These are phyloP conservation scores for Acacia pycnantha DNA, from an alignment of 331 rosid species.

Conservation along the genomic window DNA sequence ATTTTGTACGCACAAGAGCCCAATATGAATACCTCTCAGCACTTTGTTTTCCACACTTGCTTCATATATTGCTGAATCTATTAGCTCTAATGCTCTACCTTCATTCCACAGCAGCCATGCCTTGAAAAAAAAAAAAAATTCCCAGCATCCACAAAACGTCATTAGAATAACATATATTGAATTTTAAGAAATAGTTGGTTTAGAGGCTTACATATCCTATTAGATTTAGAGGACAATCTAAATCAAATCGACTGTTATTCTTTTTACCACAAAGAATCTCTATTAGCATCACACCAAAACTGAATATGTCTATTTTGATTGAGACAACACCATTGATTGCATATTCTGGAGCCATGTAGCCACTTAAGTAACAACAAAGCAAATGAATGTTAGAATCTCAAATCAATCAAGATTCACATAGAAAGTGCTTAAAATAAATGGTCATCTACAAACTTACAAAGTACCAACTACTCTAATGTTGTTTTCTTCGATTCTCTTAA, in stretches of 20 bases:
- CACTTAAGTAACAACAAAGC: not conserved
- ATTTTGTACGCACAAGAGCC: slow-evolving; percentile 7
- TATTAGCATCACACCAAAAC: slow-evolving; percentile 35
- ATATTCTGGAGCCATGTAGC: slow-evolving; percentile 30
- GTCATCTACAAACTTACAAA: slow-evolving; percentile 22
- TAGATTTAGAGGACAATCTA: slow-evolving; percentile 29
- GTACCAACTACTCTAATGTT: slow-evolving; percentile 43
- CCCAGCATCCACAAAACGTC: not conserved
- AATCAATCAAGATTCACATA: not conserved
- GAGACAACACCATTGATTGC: slow-evolving; percentile 27
- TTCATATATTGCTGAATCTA: slow-evolving; percentile 11
- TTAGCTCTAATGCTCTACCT: not conserved
- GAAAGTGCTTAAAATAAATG: too few species aligned
- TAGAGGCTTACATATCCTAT: slow-evolving; percentile 37
- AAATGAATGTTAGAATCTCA: not conserved
- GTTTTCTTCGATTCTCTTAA: slow-evolving; percentile 31
- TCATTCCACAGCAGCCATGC: not conserved
- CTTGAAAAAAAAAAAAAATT: not conserved
- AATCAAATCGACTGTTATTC: slow-evolving; percentile 22
- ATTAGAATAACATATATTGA: not conserved
- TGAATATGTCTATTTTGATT: slow-evolving; percentile 34
- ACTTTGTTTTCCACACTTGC: not conserved
- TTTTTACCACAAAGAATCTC: slow-evolving; percentile 36
- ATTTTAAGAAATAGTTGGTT: not conserved
- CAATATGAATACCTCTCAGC: slow-evolving; percentile 34